These are phyloP conservation scores for Dipteronia sinensis DNA, from an alignment of 345 rosid genomes.

Conservation along the genomic window DNA sequence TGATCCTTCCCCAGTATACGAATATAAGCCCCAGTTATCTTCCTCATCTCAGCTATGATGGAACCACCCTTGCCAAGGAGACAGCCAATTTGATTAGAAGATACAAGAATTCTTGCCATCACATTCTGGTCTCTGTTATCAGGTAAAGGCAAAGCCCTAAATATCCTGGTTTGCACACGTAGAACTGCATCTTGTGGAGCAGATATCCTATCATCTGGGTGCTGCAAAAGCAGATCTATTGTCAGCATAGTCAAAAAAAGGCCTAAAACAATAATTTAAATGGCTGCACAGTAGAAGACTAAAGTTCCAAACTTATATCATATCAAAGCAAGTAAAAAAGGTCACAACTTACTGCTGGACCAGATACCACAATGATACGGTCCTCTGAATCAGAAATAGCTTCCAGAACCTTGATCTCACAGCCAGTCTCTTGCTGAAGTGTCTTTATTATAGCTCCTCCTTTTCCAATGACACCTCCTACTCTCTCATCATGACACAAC, in stretches of 20 bases:
- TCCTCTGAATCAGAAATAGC: slow-evolving; percentile 57
- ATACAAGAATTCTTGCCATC: slow-evolving; percentile 60
- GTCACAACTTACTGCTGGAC: slow-evolving; percentile 61
- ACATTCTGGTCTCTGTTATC: slow-evolving; percentile 57
- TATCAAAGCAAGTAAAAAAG: slow-evolving; percentile 17
- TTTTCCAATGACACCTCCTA: slow-evolving; percentile 75
- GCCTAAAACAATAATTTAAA: slow-evolving; percentile 11
- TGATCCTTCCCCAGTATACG: slow-evolving; percentile 71
- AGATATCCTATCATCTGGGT: slow-evolving; percentile 72
- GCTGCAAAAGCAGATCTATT: slow-evolving; percentile 40
- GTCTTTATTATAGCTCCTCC: slow-evolving; percentile 66
- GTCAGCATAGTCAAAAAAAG: slow-evolving; percentile 18
- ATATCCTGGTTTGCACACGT: slow-evolving; percentile 65
- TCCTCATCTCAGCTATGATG: slow-evolving; percentile 76
- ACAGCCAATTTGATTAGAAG: slow-evolving; percentile 73
- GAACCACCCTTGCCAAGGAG: slow-evolving; percentile 82
- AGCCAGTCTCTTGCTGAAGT: slow-evolving; percentile 71
- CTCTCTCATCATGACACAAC: slow-evolving; percentile 58
- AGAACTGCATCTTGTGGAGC: slow-evolving; percentile 73
- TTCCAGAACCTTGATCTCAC: slow-evolving; percentile 72
- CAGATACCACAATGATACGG: slow-evolving; percentile 62
- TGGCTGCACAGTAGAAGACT: slow-evolving; percentile 7
- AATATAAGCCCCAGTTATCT: slow-evolving; percentile 66
- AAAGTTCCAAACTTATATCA: slow-evolving; percentile 9
- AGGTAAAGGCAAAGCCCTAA: slow-evolving; percentile 50